Evolutionary conservation across 345 rosid species (phyloP).

Genomic region (Nephelium lappaceum): DNA sequence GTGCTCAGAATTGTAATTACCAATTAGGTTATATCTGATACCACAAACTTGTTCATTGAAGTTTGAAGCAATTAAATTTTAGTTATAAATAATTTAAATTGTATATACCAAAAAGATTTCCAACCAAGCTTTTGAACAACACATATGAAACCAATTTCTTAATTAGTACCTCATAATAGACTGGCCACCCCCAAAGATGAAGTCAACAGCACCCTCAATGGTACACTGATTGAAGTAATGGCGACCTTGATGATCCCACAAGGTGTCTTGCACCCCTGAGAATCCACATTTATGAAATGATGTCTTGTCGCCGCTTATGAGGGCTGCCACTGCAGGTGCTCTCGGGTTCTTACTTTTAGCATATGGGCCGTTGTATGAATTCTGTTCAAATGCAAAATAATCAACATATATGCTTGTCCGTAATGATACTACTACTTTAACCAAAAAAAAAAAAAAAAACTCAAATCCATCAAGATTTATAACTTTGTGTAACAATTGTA

Average conservation of each 20-base stretch:
- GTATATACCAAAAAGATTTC: no score
- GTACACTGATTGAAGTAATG: conserved; percentile 66
- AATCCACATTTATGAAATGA: conserved; percentile 65
- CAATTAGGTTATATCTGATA: no score
- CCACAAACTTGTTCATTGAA: no score
- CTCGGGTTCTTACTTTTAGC: conserved; percentile 38
- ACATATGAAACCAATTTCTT: no score
- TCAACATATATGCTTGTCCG: no score
- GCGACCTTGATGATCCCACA: conserved; percentile 75
- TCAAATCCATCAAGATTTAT: background rate
- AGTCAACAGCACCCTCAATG: conserved; percentile 85
- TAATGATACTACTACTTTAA: background rate
- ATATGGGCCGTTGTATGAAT: conserved; percentile 55
- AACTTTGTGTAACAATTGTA: conserved; percentile 3
- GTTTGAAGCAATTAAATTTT: no score
- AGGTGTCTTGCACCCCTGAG: conserved; percentile 70
- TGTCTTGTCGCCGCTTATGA: conserved; percentile 64
- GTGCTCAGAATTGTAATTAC: no score
- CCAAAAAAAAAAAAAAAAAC: background rate
- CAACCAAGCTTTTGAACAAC: no score
- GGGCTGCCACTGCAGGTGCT: conserved; percentile 63
- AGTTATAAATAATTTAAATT: no score
- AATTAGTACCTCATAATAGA: conserved; percentile 68
- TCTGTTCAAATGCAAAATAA: conserved; percentile 36
- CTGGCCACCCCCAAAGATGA: conserved; percentile 77